phyloP scores from a whole-genome alignment of 2,329 filamentous ascomycete species.

The Apiospora hydei region DNA sequence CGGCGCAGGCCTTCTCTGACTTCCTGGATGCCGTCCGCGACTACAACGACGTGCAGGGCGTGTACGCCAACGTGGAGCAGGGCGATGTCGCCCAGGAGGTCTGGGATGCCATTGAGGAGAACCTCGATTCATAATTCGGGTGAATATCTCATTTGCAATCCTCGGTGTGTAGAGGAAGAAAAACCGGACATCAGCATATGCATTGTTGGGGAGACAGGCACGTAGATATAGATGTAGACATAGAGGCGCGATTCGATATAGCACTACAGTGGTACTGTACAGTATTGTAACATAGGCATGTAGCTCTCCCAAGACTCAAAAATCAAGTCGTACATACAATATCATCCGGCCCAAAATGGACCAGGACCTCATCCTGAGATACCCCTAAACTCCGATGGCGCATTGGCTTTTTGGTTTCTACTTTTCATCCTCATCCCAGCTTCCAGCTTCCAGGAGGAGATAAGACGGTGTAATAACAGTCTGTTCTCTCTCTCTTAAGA shows the following conservation, averaged over 20 bases:
- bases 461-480: not conserved
- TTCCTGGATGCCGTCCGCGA: constrained; percentile 70
- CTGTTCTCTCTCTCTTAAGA: not conserved
- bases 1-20: constrained; percentile 62
- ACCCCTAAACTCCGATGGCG: constrained; percentile 18
- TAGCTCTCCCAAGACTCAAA: constrained; percentile 3
- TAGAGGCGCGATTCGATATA: not conserved
- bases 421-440: not conserved
- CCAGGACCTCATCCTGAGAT: not conserved
- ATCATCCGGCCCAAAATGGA: not conserved
- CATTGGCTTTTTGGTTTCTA: constrained; percentile 8
- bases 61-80: constrained; percentile 75
- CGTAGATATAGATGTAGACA: constrained; percentile 4
- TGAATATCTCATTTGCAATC: not conserved
- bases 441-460: not conserved
- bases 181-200: not conserved
- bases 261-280: not conserved
- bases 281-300: constrained; percentile 19
- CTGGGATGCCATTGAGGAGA: constrained; percentile 62
- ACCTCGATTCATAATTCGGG: constrained; percentile 49
- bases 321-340: not conserved
- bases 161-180: not conserved
- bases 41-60: constrained; percentile 74
- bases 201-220: not conserved
- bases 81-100: constrained; percentile 59